phyloP scores from a whole-genome alignment of 2,329 filamentous ascomycete species.

The Cercospora sesami region DNA sequence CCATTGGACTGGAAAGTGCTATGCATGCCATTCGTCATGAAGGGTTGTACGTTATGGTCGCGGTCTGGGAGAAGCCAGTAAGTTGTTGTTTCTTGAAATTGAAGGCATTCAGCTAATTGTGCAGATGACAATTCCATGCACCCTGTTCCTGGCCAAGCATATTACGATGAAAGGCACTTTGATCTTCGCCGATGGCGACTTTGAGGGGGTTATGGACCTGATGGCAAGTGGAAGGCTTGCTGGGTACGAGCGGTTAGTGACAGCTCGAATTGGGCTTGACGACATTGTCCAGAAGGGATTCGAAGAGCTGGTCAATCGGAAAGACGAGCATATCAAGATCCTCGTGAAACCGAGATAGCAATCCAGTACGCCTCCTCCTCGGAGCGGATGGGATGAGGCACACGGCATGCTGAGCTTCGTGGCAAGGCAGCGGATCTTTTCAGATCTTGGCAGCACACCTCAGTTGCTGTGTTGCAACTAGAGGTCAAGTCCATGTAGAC shows the following conservation, averaged over 20 bases:
- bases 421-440: neutral
- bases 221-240: constrained; percentile 20
- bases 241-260: constrained; percentile 25
- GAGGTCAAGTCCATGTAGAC: neutral
- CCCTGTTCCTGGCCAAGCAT: constrained; percentile 23
- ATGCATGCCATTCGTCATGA: constrained; percentile 26
- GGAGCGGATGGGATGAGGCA: neutral
- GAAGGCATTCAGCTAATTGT: neutral
- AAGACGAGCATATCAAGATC: constrained; percentile 27
- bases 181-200: constrained; percentile 23
- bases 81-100: neutral
- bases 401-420: neutral
- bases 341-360: constrained; percentile 17
- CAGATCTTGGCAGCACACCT: neutral
- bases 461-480: neutral
- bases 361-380: neutral
- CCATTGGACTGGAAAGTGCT: constrained; percentile 22
- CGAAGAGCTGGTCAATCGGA: constrained; percentile 20
- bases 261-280: constrained; percentile 18
- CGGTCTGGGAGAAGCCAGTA: constrained; percentile 30
- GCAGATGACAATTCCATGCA: constrained; percentile 23
- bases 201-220: constrained; percentile 23
- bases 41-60: constrained; percentile 30
- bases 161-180: constrained; percentile 26
- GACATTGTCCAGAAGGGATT: constrained; percentile 25